Base-by-base conservation (phyloP, 2,329 filamentous ascomycete genomes). In the Ilyonectria sp. region DNA sequence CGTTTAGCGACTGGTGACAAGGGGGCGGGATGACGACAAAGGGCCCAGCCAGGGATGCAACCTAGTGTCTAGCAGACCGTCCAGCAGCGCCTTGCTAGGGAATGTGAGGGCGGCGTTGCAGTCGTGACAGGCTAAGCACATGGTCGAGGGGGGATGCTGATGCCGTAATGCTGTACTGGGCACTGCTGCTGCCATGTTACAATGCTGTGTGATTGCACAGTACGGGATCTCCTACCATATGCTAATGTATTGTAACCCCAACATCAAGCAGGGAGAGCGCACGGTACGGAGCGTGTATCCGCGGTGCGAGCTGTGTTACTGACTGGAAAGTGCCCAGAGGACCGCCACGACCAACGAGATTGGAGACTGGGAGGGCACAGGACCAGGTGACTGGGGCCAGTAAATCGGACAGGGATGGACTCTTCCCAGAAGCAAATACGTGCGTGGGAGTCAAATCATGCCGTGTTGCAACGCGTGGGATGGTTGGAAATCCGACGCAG, bases 11-110 rank as follows among this genome's bases (percentile, higher is more conserved):
- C 31, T 50, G 62, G 31, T 35, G 49, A 49, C 46, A 49, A 35
- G 43, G 17, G 40, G 40, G 50, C 56, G 62, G 62, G 62, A 55
- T 65, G 62, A 65, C 61, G 61, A 64, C 61, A 64, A 46, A 29
- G 35, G 56, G 46, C n/a, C 33, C 40, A 43, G 40, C 52, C 46
- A 58, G 43, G 37, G 46, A 44, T 58, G 54, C 29, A 52, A 44
- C 44, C 33, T 19, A 40, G 13, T 33, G 53, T 58, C 21, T 6
- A 26, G 21, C 23, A 15, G 29, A 56, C 55, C 47, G 26, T 37
- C 44, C 29, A 19, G n/a, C 17, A 37, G 55, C 54, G 63, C 57
- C 57, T 19, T 52, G 44, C 15, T 40, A 21, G 35, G 52, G 56
- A 65, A 65, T 65, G 49, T 8, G 56, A 37, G n/a, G 29, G 43